These are phyloP conservation scores for Pluteus cervinus DNA, from an alignment of 768 basidiomycete genomes.

Conservation along the genomic window DNA sequence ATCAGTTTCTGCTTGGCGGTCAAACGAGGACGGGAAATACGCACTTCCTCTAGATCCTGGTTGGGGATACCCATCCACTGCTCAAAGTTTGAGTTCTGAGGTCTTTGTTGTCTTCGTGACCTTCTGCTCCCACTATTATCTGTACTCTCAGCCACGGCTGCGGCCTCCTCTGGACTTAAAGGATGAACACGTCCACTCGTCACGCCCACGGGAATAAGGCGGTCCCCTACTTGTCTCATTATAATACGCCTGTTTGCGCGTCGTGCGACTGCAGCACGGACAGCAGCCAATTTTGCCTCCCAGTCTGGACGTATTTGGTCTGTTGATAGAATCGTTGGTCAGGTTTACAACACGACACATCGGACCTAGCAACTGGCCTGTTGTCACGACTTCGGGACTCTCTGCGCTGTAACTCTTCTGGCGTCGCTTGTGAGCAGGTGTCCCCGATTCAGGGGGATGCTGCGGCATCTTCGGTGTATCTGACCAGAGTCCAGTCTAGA, in stretches of 20 bases:
- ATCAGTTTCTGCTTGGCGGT: background rate
- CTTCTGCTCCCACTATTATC: constrained; percentile 44
- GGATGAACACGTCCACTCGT: constrained; percentile 82
- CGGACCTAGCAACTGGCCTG: constrained; percentile 43
- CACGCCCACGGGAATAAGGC: constrained; percentile 94
- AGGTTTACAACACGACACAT: background rate
- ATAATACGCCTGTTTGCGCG: constrained; percentile 94
- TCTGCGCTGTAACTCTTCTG: constrained; percentile 87
- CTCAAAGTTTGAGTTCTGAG: constrained; percentile 51
- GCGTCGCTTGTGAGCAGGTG: constrained; percentile 63
- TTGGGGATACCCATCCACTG: constrained; percentile 73
- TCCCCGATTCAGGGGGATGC: no score
- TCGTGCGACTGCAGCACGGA: constrained; percentile 92
- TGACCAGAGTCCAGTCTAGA: constrained; percentile 32
- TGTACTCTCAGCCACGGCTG: constrained; percentile 32
- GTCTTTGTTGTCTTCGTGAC: constrained; percentile 50
- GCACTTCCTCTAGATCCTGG: constrained; percentile 91
- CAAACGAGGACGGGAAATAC: constrained; percentile 17
- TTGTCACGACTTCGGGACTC: constrained; percentile 87
- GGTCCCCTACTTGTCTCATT: constrained; percentile 97
- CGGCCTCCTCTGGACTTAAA: constrained; percentile 55
- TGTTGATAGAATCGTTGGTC: constrained; percentile 21
- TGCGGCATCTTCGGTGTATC: constrained; percentile 46
- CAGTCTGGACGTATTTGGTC: constrained; percentile 98
- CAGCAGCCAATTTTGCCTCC: constrained; percentile 92